Evolutionary conservation across 2,329 filamentous ascomycete genomes (phyloP), one percentile per base, ranked within the genome.

Genomic region (Torrubiellomyces zombiae): DNA sequence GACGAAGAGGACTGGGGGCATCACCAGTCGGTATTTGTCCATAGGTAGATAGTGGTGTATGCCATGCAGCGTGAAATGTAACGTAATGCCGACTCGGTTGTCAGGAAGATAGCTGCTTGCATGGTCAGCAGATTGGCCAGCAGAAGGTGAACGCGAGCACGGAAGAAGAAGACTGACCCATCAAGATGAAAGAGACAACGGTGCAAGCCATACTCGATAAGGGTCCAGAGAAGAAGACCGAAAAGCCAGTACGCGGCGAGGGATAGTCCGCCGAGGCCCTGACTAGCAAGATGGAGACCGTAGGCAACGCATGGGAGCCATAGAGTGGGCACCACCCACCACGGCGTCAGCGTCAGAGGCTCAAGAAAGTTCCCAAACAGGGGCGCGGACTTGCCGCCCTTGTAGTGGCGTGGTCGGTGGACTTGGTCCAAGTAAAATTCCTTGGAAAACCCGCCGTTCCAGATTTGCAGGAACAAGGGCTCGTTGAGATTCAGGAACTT

Each of bases 31-130:
- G 42, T 93, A 86, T 45, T 76, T 86, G 57, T 98, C 89, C 89
- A 98, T 95, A n/a, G 89, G 89, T 4, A 98, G 67, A 53, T 95
- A 98, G 53, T 98, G 89, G 47, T 98, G 89, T 34, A 98, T 81
- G 34, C 89, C 89, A 42, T 98, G 89, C 14, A 98, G 77, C 20
- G 94, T 56, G 56, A 98, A 98, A 50, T 98, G 89, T 12, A 76
- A 39, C 0, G 82, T 92, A 30, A 98, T 60, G 35, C 68, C 76
- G n/a, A 80, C 75, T 28, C 82, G 68, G 49, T 95, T 92, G 48
- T 98, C 81, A 1, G 89, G 89, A 8, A 98, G 75, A 44, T 73
- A 81, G 23, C 81, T 91, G 34, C 13, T 27, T 12, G 10, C 21
- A 11, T 21, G 13, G 34, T 56, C 33, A 58, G 50, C 34, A 19